Evolutionary conservation across 208 protist species (phyloP).

Genomic region (Histomonas meleagridis): DNA sequence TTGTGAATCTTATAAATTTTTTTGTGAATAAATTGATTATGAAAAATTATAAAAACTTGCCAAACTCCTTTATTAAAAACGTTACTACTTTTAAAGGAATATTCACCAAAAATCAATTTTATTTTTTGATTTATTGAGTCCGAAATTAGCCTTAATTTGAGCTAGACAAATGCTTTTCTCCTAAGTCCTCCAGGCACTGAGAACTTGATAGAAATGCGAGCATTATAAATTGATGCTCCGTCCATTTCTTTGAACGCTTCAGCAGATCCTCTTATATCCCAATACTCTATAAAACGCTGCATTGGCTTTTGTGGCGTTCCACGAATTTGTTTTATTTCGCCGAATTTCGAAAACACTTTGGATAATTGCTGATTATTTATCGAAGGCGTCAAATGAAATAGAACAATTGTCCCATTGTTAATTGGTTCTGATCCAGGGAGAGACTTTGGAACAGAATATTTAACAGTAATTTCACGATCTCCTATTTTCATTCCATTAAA

Average conservation of each 20-base stretch:
- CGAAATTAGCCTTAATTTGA: too few relatives aligned
- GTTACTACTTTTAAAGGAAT: too few relatives aligned
- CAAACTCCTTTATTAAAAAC: too few relatives aligned
- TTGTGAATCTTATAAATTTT: too few relatives aligned
- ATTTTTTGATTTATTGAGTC: too few relatives aligned
- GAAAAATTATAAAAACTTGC: too few relatives aligned
- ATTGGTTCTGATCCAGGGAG: not conserved
- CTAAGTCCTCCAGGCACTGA: slow-evolving; percentile 15
- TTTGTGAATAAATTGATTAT: too few relatives aligned
- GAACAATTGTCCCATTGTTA: not conserved
- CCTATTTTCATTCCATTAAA: not conserved
- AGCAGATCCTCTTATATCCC: not conserved
- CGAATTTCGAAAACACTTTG: not conserved
- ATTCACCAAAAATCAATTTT: too few relatives aligned
- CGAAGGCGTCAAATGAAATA: not conserved
- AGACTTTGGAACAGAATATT: not conserved
- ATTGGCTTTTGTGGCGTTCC: not conserved
- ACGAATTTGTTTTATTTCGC: not conserved
- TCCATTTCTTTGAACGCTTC: not conserved
- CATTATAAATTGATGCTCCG: not conserved
- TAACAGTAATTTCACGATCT: not conserved
- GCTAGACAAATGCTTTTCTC: not conserved
- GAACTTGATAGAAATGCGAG: slow-evolving; percentile 8
- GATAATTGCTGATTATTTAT: not conserved
- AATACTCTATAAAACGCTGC: not conserved